Evolutionary conservation across 495 filamentous ascomycete species (phyloP).

Genomic region (Penicillium macrosclerotiorum): DNA sequence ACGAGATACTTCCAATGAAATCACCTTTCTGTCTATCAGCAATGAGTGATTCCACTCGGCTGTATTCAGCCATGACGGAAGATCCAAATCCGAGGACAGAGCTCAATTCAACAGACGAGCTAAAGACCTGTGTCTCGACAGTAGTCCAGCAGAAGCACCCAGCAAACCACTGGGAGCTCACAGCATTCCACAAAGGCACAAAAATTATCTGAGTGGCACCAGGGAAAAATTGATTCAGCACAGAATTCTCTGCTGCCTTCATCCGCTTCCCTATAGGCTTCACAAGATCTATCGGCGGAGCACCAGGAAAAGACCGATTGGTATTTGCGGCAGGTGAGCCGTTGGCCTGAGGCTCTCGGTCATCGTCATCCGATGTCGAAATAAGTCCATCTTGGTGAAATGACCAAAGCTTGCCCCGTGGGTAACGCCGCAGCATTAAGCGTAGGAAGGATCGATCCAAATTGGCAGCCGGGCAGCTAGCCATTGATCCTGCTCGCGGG

Average conservation of each 20-base stretch:
- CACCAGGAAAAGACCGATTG: constrained; percentile 8
- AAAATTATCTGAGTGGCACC: constrained; percentile 44
- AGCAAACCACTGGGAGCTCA: constrained; percentile 65
- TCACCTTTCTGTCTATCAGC: constrained; percentile 66
- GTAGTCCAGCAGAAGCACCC: constrained; percentile 64
- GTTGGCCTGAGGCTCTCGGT: constrained; percentile 24
- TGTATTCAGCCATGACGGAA: constrained; percentile 67
- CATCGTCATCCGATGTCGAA: constrained; percentile 43
- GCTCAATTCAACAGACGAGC: constrained; percentile 40
- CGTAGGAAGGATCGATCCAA: constrained; percentile 45
- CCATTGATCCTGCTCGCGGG: constrained; percentile 31
- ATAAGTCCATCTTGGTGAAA: constrained; percentile 54
- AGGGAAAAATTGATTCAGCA: constrained; percentile 47
- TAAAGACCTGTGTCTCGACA: constrained; percentile 42
- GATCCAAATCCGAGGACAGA: constrained; percentile 64
- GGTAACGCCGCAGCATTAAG: constrained; percentile 55
- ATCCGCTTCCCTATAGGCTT: constrained; percentile 38
- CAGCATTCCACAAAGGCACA: constrained; percentile 68
- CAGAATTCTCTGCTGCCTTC: constrained; percentile 39
- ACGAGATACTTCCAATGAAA: constrained; percentile 73
- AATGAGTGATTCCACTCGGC: constrained; percentile 55
- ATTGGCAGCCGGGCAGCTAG: constrained; percentile 31
- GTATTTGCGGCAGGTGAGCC: constrained; percentile 8
- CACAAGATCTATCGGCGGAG: constrained; percentile 27
- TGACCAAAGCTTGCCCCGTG: constrained; percentile 63